Conservation (phyloP, 1,284 basidiomycete genomes). For the Rhodotorula sp. region DNA sequence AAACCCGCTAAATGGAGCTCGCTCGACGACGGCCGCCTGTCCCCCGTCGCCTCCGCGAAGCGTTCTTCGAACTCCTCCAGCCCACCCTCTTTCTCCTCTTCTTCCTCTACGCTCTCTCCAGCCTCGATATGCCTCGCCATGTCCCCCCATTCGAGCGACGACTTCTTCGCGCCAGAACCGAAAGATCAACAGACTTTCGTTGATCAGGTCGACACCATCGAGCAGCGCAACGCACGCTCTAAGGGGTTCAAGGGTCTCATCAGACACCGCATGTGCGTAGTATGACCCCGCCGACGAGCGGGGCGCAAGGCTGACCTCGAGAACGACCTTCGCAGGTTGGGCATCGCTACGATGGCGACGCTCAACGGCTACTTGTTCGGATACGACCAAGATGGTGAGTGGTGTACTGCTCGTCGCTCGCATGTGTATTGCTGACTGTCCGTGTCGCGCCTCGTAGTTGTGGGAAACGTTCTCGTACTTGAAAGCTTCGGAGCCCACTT, state of each 20-base stretch:
- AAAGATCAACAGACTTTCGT: neutral
- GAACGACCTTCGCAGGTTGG: neutral
- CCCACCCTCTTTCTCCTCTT: neutral
- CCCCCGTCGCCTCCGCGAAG: no score
- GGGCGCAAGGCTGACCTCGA: neutral
- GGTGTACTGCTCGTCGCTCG: neutral
- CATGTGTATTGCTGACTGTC: neutral
- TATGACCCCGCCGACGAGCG: neutral
- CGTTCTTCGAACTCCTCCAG: no score
- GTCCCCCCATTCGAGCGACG: neutral
- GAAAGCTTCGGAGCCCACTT: conserved; percentile 35
- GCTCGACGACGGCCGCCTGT: no score
- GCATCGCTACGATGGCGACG: neutral
- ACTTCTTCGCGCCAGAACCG: neutral
- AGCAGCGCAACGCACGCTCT: neutral
- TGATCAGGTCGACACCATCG: neutral
- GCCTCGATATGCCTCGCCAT: neutral
- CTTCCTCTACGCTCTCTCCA: neutral
- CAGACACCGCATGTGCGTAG: conserved; percentile 5
- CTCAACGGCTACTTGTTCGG: neutral
- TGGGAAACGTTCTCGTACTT: conserved; percentile 34
- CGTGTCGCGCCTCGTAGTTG: conserved; percentile 19
- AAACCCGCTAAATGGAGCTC: no score
- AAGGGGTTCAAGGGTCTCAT: neutral
- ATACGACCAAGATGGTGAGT: neutral